Conservation (phyloP, 306 rosid species). For the apple (Malus domestica) region ASM211411v1 NC_041803.1:48182001-48182500, state of each 20-base stretch:
- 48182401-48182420: conserved; percentile 81
- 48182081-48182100: conserved; percentile 41
- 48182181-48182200: conserved; percentile 77
- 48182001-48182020: conserved; percentile 85
- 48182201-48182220: conserved; percentile 66
- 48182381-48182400: conserved; percentile 90
- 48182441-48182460: conserved; percentile 82
- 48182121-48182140: conserved; percentile 34
- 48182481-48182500: conserved; percentile 55
- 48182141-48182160: conserved; percentile 47
- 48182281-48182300: conserved; percentile 78
- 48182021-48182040: conserved; percentile 84
- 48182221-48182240: conserved; percentile 91
- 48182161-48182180: conserved; percentile 60
- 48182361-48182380: conserved; percentile 75
- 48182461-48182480: conserved; percentile 61
- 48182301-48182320: conserved; percentile 96
- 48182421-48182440: conserved; percentile 74
- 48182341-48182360: conserved; percentile 57
- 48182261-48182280: conserved; percentile 86
- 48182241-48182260: conserved; percentile 98
- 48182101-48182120: conserved; percentile 50
- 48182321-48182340: conserved; percentile 74
- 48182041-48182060: conserved; percentile 82
- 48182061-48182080: conserved; percentile 65